Evolutionary conservation across 2,329 filamentous ascomycete genomes (phyloP).

Genomic region (Grosmannia clavigera): DNA sequence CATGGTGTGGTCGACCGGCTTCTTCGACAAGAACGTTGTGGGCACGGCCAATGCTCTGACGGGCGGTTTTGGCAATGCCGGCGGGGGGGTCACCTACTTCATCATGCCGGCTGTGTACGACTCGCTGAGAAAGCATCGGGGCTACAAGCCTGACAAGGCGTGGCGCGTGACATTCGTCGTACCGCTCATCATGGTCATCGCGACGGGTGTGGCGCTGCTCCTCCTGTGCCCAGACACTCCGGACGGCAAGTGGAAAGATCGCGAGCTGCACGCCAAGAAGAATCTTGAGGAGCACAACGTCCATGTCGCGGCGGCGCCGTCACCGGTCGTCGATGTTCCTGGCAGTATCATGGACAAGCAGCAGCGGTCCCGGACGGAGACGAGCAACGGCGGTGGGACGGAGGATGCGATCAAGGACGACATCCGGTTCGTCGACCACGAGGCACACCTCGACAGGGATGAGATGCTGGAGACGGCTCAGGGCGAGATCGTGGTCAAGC

Average conservation of each 20-base stretch:
- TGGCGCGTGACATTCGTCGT: constrained; percentile 82
- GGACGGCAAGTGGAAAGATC: constrained; percentile 67
- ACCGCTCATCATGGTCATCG: constrained; percentile 63
- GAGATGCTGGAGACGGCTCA: constrained; percentile 43
- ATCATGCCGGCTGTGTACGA: constrained; percentile 86
- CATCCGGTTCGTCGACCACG: constrained; percentile 21
- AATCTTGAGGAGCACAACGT: constrained; percentile 35
- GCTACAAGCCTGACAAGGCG: constrained; percentile 52
- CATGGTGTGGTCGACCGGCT: constrained; percentile 85
- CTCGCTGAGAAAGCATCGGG: constrained; percentile 48
- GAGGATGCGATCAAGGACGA: neutral
- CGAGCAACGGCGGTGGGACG: constrained; percentile 7
- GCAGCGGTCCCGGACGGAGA: constrained; percentile 7
- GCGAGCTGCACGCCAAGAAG: constrained; percentile 44
- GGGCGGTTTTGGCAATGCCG: constrained; percentile 75
- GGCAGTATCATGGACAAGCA: constrained; percentile 32
- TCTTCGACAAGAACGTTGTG: constrained; percentile 87
- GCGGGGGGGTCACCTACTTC: constrained; percentile 86
- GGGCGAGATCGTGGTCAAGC: constrained; percentile 38
- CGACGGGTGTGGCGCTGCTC: constrained; percentile 55
- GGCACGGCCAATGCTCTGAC: constrained; percentile 80
- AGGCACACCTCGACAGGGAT: constrained; percentile 33
- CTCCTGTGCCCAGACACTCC: constrained; percentile 71
- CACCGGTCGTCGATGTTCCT: constrained; percentile 37
- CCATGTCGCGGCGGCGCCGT: constrained; percentile 15